Conservation (phyloP, 2,329 filamentous ascomycete species). For the Penicillium sp. region DNA sequence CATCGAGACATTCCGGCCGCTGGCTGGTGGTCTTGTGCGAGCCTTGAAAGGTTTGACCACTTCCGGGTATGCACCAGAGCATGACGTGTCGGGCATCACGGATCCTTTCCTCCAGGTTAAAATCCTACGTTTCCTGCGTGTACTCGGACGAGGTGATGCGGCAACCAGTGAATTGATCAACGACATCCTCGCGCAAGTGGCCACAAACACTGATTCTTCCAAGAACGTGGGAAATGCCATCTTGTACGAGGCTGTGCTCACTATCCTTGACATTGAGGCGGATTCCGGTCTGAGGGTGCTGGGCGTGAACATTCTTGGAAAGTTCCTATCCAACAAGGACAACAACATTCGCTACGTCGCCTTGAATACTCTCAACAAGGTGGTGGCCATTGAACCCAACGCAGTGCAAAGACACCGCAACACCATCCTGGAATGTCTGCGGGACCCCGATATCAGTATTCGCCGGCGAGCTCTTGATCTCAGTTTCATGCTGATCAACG, state of each 20-base stretch:
- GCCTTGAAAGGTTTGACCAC: slow-evolving; percentile 88
- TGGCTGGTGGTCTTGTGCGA: slow-evolving; percentile 79
- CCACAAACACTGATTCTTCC: slow-evolving; percentile 93
- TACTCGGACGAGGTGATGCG: slow-evolving; percentile 78
- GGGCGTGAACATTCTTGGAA: slow-evolving; percentile 96
- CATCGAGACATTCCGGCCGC: slow-evolving; percentile 81
- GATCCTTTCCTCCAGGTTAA: slow-evolving; percentile 98
- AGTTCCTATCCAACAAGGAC: slow-evolving; percentile 96
- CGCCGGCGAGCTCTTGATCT: slow-evolving; percentile 89
- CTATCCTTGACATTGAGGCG: slow-evolving; percentile 95
- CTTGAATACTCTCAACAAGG: slow-evolving; percentile 93
- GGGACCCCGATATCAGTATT: slow-evolving; percentile 98
- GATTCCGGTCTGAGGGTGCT: slow-evolving; percentile 90
- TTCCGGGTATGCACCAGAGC: slow-evolving; percentile 93
- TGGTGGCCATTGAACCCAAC: slow-evolving; percentile 95
- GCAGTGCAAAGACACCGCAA: slow-evolving; percentile 95
- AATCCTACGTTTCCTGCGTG: slow-evolving; percentile 77
- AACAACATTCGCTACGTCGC: slow-evolving; percentile 99
- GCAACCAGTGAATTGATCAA: slow-evolving; percentile 96
- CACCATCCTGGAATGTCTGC: slow-evolving; percentile 90
- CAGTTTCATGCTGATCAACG: slow-evolving; percentile 97
- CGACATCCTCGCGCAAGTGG: slow-evolving; percentile 94
- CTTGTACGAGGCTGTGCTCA: slow-evolving; percentile 92
- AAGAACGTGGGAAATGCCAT: slow-evolving; percentile 99
- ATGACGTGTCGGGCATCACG: slow-evolving; percentile 96